Evolutionary conservation across 1,284 basidiomycete species (phyloP), one percentile per base, ranked within the genome.

Genomic region (Sparassis latifolia): DNA sequence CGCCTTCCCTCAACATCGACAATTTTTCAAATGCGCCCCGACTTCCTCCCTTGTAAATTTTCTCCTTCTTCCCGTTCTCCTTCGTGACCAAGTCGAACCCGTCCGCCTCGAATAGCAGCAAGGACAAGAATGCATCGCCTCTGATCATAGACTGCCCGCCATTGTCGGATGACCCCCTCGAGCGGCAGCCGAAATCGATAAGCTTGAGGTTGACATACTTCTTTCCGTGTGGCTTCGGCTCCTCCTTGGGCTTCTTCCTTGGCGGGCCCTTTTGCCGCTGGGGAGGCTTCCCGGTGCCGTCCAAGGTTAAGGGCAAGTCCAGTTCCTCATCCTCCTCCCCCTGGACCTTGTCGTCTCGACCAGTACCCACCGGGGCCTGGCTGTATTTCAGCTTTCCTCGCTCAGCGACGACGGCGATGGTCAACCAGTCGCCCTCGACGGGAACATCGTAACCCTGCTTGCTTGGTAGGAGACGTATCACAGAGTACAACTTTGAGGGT

Each of bases 71-170:
- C 28, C 72, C 63, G 46, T 76, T 70, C 10, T 78, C 78, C 28
- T 66, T 66, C 2, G 69, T 71, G 20, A 86, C 56, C 6, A 75
- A 58, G 52, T 86, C 83, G 53, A 75, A 79, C 2, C 71, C 66
- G 59, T 97, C 92, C 12, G 93, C 77, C 66, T 98, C 92, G 62
- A 97, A 97, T 28, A 97, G 75, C 41, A 97, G 69, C 51, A 99
- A 66, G 27, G 85, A 86, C 33, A 98, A 67, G 46, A 85, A 77
- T 1, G 92, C 91, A 63, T 97, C 91, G 0, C 96, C 96, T 28
- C 82, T 70, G 42, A 82, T 76, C 33, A 75, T 69, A 2, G 76
- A 70, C 58, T 80, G 82, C 1, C 75, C 76, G 2, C 76, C 76
- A 2, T 76, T 76, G 0, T 78, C 70, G 40, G 79, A 80, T 10